phyloP scores from a whole-genome alignment of 257 asterid genomes.

The Mitragyna speciosa region DNA sequence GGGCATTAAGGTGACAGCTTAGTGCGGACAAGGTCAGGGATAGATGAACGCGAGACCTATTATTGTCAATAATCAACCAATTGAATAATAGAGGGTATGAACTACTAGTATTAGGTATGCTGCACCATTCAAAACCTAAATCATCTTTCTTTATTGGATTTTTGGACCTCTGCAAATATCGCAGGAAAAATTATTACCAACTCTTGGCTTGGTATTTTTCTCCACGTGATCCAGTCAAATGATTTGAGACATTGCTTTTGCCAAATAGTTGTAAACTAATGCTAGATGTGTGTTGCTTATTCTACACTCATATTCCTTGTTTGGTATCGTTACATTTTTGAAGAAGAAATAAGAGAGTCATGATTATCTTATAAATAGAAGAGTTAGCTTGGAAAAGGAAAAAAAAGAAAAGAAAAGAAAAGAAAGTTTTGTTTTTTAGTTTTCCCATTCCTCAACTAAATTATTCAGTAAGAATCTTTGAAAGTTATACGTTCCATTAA shows the following conservation, averaged over 20 bases:
- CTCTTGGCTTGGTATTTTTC: background rate
- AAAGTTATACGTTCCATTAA: too few relatives aligned
- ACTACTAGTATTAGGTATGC: background rate
- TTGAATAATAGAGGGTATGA: background rate
- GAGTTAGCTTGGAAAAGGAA: too few relatives aligned
- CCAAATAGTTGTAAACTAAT: background rate
- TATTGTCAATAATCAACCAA: background rate
- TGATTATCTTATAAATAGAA: too few relatives aligned
- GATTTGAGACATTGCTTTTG: background rate
- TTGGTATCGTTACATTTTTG: too few relatives aligned
- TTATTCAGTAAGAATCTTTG: too few relatives aligned
- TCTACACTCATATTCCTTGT: too few relatives aligned
- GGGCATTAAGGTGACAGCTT: background rate
- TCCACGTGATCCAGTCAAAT: background rate
- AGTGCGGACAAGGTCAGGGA: conserved; percentile 3
- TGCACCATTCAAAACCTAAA: background rate
- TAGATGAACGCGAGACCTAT: background rate
- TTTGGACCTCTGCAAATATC: background rate
- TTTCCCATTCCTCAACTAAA: too few relatives aligned
- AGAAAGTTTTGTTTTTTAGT: too few relatives aligned
- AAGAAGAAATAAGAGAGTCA: too few relatives aligned
- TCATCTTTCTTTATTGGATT: background rate
- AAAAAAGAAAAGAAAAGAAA: too few relatives aligned
- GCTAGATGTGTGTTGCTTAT: too few relatives aligned
- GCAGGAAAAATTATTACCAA: background rate